Evolutionary conservation across 176 grass and related monocot genomes (phyloP).

Genomic region (Carex scoparia): DNA sequence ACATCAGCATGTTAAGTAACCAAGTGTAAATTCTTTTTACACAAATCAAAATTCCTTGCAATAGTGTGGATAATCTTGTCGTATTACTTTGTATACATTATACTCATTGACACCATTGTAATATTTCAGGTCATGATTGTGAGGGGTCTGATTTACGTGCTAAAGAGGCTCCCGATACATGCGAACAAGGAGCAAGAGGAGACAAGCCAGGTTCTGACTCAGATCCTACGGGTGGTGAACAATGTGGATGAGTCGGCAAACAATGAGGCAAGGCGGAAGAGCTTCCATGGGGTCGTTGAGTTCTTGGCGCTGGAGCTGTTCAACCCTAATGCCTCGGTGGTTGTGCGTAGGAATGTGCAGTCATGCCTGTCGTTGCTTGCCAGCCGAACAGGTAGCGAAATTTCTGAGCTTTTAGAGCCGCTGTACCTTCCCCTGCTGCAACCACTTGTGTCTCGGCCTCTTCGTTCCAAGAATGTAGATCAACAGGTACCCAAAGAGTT

Average conservation of each 20-base stretch:
- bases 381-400: conserved; percentile 92
- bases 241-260: conserved; percentile 96
- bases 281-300: conserved; percentile 97
- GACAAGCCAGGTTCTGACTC: conserved; percentile 92
- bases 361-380: conserved; percentile 86
- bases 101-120: neutral
- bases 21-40: neutral
- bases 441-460: conserved; percentile 74
- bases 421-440: conserved; percentile 82
- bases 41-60: neutral
- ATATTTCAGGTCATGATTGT: conserved; percentile 88
- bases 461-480: conserved; percentile 85
- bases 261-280: conserved; percentile 73
- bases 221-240: conserved; percentile 89
- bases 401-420: conserved; percentile 95
- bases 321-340: conserved; percentile 90
- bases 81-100: neutral
- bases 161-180: conserved; percentile 88
- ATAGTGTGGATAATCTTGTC: neutral
- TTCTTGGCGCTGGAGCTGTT: conserved; percentile 85
- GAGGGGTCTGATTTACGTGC: conserved; percentile 80
- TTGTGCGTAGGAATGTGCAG: conserved; percentile 94
- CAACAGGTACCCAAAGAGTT: conserved; percentile 56
- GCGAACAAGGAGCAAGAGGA: conserved; percentile 99
- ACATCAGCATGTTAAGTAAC: neutral